Percentiles rank a stretch among this genome's conserved stretches.
phyloP scores from a whole-genome alignment of 768 basidiomycete species.

The Rhodosporidiobolus odoratus region DNA sequence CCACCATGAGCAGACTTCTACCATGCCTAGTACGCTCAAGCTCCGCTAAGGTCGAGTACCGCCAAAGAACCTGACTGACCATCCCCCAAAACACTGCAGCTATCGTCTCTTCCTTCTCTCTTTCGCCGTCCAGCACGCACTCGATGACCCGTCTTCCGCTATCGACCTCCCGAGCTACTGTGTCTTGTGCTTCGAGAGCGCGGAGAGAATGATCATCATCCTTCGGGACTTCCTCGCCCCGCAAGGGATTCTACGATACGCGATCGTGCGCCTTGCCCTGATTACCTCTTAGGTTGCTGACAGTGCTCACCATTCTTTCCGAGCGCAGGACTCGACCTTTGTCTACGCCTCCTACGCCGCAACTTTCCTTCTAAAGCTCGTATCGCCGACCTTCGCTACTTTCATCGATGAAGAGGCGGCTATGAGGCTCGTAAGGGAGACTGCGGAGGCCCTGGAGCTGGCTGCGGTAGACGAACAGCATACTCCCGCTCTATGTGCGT shows the following conservation, averaged over 20 bases:
- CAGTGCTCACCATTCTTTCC: neutral
- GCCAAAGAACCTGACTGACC: too few species aligned
- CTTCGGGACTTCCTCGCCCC: constrained; percentile 76
- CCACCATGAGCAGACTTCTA: constrained; percentile 21
- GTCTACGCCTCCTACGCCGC: constrained; percentile 91
- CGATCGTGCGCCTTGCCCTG: constrained; percentile 50
- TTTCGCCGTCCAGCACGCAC: constrained; percentile 92
- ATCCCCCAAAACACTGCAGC: too few species aligned
- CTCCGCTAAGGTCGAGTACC: too few species aligned
- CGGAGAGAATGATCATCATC: constrained; percentile 47
- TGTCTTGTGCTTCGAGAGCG: constrained; percentile 34
- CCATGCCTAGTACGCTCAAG: constrained; percentile 11
- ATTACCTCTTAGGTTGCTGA: too few species aligned
- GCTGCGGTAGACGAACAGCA: constrained; percentile 73
- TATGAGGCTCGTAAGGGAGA: constrained; percentile 66
- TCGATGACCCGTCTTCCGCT: constrained; percentile 55
- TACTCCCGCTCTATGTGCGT: constrained; percentile 82
- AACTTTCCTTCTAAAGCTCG: constrained; percentile 82
- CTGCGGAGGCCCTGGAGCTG: constrained; percentile 70
- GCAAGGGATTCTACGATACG: constrained; percentile 68
- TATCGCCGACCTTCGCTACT: constrained; percentile 74
- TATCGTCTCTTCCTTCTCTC: constrained; percentile 74
- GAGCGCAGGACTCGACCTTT: constrained; percentile 65
- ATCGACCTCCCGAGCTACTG: constrained; percentile 37
- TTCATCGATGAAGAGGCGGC: constrained; percentile 70